A percentile compares a stretch with the other conserved stretches of the same genome.
Evolutionary conservation across 179 eudicot species (phyloP).

Genomic region (Spergularia azorica): DNA sequence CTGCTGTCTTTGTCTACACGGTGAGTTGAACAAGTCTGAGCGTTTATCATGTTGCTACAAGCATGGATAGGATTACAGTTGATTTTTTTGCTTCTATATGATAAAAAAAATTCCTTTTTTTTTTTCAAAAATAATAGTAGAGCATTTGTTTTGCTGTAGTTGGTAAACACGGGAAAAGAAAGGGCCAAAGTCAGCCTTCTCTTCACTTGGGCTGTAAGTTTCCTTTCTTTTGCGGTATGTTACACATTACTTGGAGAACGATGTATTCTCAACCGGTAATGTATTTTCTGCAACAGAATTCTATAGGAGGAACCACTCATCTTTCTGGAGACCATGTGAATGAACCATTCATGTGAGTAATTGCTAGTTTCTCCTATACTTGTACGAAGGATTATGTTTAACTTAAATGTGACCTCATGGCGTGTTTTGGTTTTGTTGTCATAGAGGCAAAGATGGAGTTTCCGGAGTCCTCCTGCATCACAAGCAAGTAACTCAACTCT

Average conservation of each 20-base stretch:
- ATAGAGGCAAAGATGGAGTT: slow-evolving; percentile 89
- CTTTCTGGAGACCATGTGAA: slow-evolving; percentile 94
- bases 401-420: slow-evolving; percentile 22
- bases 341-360: slow-evolving; percentile 91
- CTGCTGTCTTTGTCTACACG: slow-evolving; percentile 93
- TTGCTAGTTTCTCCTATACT: slow-evolving; percentile 15
- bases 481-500: slow-evolving; percentile 74
- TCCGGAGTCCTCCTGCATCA: slow-evolving; percentile 98
- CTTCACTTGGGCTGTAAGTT: slow-evolving; percentile 96
- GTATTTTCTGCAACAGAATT: slow-evolving; percentile 54
- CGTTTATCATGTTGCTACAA: not conserved
- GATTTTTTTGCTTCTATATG: not conserved
- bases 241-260: not conserved
- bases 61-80: not conserved
- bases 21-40: slow-evolving; percentile 38
- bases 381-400: slow-evolving; percentile 10
- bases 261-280: slow-evolving; percentile 9
- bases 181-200: slow-evolving; percentile 97
- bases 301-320: slow-evolving; percentile 92
- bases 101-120: not conserved
- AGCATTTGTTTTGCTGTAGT: slow-evolving; percentile 46
- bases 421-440: slow-evolving; percentile 27
- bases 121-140: slow-evolving; percentile 9
- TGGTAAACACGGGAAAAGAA: slow-evolving; percentile 94
- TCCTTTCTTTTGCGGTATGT: slow-evolving; percentile 24